These are phyloP conservation scores for Colletotrichum karsti DNA, from an alignment of 2,329 filamentous ascomycete genomes.

Conservation along the genomic window DNA sequence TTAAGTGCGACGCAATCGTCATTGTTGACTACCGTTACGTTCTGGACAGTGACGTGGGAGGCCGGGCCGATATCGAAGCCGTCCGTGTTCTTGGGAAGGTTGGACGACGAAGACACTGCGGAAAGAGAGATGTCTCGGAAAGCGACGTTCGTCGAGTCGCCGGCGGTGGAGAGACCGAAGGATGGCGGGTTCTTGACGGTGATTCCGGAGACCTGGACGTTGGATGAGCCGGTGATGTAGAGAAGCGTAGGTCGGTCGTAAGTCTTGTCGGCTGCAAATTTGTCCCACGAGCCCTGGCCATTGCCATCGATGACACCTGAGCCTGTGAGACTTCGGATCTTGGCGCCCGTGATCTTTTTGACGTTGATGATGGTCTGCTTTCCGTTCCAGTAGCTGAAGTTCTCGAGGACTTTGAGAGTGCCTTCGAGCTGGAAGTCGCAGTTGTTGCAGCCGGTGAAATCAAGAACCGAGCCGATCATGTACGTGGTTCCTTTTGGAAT, in stretches of 20 bases:
- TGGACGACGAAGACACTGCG: conserved; percentile 46
- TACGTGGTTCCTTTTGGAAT: conserved; percentile 51
- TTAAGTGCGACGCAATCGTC: conserved; percentile 56
- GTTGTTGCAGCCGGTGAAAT: conserved; percentile 48
- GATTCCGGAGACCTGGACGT: conserved; percentile 47
- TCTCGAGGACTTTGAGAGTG: conserved; percentile 45
- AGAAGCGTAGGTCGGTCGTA: conserved; percentile 51
- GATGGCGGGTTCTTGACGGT: conserved; percentile 52
- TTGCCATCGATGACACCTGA: conserved; percentile 55
- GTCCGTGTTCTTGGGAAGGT: conserved; percentile 49
- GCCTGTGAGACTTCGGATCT: conserved; percentile 47
- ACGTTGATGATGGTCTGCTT: conserved; percentile 48
- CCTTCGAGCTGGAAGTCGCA: conserved; percentile 57
- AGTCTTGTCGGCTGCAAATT: conserved; percentile 45
- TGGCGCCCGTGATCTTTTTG: conserved; percentile 44
- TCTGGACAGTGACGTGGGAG: conserved; percentile 43
- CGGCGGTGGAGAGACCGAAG: conserved; percentile 51
- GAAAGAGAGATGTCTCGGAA: conserved; percentile 47
- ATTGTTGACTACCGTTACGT: conserved; percentile 47
- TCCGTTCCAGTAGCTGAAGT: conserved; percentile 51
- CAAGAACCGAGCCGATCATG: conserved; percentile 50
- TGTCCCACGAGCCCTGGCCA: conserved; percentile 51
- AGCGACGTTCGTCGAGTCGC: conserved; percentile 41
- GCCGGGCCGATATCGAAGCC: conserved; percentile 51
- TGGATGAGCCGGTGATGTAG: conserved; percentile 45